Base-by-base conservation (phyloP, 371 early-diverging fungal species). In the Mycotypha africana region DNA sequence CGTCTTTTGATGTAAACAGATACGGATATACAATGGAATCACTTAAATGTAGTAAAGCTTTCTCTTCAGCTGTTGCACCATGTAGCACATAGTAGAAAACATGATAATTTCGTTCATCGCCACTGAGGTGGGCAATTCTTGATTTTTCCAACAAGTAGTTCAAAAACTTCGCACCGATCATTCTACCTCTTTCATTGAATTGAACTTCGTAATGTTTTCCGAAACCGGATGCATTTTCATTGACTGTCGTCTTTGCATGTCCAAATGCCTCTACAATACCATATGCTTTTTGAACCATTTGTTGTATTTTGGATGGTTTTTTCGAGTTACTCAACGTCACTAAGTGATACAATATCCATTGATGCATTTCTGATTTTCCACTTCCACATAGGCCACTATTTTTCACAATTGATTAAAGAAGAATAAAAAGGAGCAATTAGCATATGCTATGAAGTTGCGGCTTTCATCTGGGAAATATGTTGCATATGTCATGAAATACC, bases 181-280 rank as follows among this genome's bases (percentile, higher is more conserved):
- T 81, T 14, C 85, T 81, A 4, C 93, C 90, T 26, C 83, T 75
- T 55, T 81, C 86, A 60, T 90, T 84, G 60, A 95, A 97, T 56
- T 93, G 94, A 44, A 93, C 66, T 65, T 94, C 95, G 7, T 84
- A 83, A 60, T 94, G 93, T 39, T 86, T 82, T n/a, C 92, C 96
- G 45, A 88, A 91, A 31, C 92, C 82, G 5, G 93, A 89, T 10
- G 93, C 89, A 68, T 92, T 85, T 34, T 70, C 60, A 67, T 93
- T 52, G 9, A 58, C 52, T 3, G 66, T 50, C 2, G 92, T 89
- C 47, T 78, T 76, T 12, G 92, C 90, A 59, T 89, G 87, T 20
- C 91, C 91, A 78, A 96, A 96, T 3, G 89, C 83, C 36, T 87
- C 83, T 2, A 96, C 24, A 1, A 65, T 56, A 88, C 78, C 42